Conservation (phyloP, 495 filamentous ascomycete genomes). For the Lentithecium fluviatile region DNA sequence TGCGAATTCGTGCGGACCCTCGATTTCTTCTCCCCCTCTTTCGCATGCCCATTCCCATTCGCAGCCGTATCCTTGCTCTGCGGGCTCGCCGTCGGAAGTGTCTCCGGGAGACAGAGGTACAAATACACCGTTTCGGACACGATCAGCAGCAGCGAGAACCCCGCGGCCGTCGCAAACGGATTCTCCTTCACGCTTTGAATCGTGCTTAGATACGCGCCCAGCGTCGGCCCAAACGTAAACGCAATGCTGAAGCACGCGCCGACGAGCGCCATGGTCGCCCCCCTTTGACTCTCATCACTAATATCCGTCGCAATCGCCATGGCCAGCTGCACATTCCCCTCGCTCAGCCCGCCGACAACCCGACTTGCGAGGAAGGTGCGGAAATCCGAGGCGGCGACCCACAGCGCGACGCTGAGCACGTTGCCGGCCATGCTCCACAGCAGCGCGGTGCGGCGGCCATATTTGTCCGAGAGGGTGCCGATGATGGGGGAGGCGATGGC, state of each 20-base stretch:
- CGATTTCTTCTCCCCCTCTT: slow-evolving; percentile 38
- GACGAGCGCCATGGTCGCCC: slow-evolving; percentile 91
- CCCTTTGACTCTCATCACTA: slow-evolving; percentile 74
- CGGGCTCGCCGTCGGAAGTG: slow-evolving; percentile 54
- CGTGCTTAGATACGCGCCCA: slow-evolving; percentile 79
- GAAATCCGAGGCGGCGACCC: slow-evolving; percentile 91
- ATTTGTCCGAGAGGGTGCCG: slow-evolving; percentile 79
- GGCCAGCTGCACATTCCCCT: slow-evolving; percentile 95
- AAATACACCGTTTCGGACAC: slow-evolving; percentile 83
- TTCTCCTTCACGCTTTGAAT: slow-evolving; percentile 77
- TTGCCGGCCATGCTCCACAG: slow-evolving; percentile 95
- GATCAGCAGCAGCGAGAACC: slow-evolving; percentile 78
- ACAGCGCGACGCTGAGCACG: slow-evolving; percentile 85
- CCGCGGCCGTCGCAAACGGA: slow-evolving; percentile 87
- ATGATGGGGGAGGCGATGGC: slow-evolving; percentile 91
- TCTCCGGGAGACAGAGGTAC: slow-evolving; percentile 87
- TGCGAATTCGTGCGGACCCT: slow-evolving; percentile 71
- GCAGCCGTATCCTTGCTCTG: slow-evolving; percentile 26
- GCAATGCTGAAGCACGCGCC: slow-evolving; percentile 96
- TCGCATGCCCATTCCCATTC: slow-evolving; percentile 28
- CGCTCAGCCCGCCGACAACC: slow-evolving; percentile 87
- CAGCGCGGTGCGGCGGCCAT: slow-evolving; percentile 85
- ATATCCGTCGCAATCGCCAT: slow-evolving; percentile 97
- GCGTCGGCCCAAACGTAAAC: slow-evolving; percentile 90
- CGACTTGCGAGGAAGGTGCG: slow-evolving; percentile 90